Base-by-base conservation (phyloP, 1,139 yeast species). In the Candida freyschussii region DNA sequence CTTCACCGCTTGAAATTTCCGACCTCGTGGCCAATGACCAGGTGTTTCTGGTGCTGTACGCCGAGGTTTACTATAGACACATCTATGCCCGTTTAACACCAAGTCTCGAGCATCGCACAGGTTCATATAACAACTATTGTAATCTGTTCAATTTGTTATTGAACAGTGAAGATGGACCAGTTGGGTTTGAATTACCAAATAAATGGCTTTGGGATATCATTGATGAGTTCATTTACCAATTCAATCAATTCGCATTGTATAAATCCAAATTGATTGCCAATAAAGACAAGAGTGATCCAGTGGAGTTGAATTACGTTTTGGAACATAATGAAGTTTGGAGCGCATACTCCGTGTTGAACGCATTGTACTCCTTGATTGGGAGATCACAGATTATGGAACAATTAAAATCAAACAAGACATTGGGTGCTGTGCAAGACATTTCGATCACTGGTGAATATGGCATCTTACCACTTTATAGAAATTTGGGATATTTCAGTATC, bases 151-250 rank as follows among this genome's bases (percentile, higher is more conserved):
- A 66, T 50, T 52, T 60, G 41, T 57, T 68, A 33, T 55, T 68
- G 43, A 66, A 65, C 53, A 54, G 60, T 26, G 63, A 60, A 34
- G 63, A 59, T 17, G 60, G 60, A 16, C 69, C 71, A 19, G 63
- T 59, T 14, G 60, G 61, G 29, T 56, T 65, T 33, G 73, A 67
- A 45, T 49, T 68, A 29, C 73, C 74, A 30, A 59, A 57, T 40
- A 58, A 63, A 46, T 68, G 73, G 73, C 56, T 65, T 20, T 68
- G 73, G 73, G 73, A 68, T 36, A 65, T 68, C 39, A 59, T 68
- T 43, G 74, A 68, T 40, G 74, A 68, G 52, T 68, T 68, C 50
- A 66, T 68, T 45, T 68, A 68, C 47, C 74, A 68, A 50, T 68
- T 63, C 56, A 66, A 66, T 48, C 55, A 61, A 42, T 67, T 65